Percentiles rank a stretch among this genome's conserved stretches.
Conservation (phyloP, 805 yeast species). For the Saturnispora halmiae region DNA sequence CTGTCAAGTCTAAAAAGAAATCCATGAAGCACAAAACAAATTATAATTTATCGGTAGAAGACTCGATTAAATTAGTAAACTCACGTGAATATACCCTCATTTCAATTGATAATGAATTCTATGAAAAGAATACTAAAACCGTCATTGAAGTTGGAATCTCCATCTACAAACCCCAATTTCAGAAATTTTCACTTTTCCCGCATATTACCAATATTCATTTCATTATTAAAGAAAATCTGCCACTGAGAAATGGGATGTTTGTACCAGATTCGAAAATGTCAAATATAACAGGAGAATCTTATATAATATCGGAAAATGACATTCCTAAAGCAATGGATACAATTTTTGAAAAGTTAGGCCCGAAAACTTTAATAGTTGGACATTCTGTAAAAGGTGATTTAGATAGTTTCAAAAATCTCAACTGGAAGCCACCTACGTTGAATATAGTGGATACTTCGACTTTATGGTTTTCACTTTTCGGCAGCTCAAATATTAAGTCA, state of each 20-base stretch:
- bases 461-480: slow-evolving; percentile 22
- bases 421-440: slow-evolving; percentile 14
- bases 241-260: slow-evolving; percentile 18
- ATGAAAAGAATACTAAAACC: slow-evolving; percentile 14
- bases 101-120: slow-evolving; percentile 25
- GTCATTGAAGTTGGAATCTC: slow-evolving; percentile 26
- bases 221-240: slow-evolving; percentile 19
- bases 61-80: slow-evolving; percentile 20
- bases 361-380: slow-evolving; percentile 22
- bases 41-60: slow-evolving; percentile 17
- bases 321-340: slow-evolving; percentile 14
- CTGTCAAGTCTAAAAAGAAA: background rate
- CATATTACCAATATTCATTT: slow-evolving; percentile 25
- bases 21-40: background rate
- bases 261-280: slow-evolving; percentile 24
- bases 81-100: slow-evolving; percentile 17
- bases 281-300: slow-evolving; percentile 25
- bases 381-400: slow-evolving; percentile 25
- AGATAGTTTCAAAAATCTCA: slow-evolving; percentile 14
- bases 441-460: slow-evolving; percentile 24
- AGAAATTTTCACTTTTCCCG: slow-evolving; percentile 24
- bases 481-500: slow-evolving; percentile 12
- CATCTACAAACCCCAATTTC: slow-evolving; percentile 26
- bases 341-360: slow-evolving; percentile 14
- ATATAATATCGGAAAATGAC: slow-evolving; percentile 14